These are phyloP conservation scores for Ogataea paradorogensis DNA, from an alignment of 805 yeast genomes.

Conservation along the genomic window DNA sequence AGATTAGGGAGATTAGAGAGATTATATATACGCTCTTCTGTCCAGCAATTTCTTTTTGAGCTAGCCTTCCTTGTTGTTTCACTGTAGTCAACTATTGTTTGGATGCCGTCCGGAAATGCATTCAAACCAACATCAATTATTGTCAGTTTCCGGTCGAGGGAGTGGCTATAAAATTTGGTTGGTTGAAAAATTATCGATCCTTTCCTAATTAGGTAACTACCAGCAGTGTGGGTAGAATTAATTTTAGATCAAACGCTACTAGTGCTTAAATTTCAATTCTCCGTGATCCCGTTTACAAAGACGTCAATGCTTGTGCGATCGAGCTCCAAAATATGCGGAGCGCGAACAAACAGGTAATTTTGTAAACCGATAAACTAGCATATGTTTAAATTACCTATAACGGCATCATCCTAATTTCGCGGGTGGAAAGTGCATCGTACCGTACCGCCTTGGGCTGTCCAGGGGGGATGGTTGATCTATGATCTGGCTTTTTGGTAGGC, in stretches of 20 bases:
- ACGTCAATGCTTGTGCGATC: background rate
- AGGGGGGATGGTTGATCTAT: too few relatives aligned
- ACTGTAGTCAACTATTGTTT: constrained; percentile 6
- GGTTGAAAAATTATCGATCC: background rate
- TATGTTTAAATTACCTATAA: constrained; percentile 7
- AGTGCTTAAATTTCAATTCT: background rate
- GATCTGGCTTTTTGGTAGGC: too few relatives aligned
- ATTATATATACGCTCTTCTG: constrained; percentile 1
- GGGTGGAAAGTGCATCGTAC: constrained; percentile 9
- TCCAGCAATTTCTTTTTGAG: constrained; percentile 7
- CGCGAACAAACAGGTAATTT: background rate
- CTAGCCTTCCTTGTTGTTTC: background rate
- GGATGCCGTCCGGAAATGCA: constrained; percentile 6
- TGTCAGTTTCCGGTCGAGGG: background rate
- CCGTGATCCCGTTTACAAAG: background rate
- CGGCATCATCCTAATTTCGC: constrained; percentile 10
- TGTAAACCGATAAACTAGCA: background rate
- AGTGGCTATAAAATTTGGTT: constrained; percentile 2
- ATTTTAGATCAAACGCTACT: constrained; percentile 1
- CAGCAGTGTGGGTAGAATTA: constrained; percentile 2
- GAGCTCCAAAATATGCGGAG: background rate
- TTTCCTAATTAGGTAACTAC: constrained; percentile 7
- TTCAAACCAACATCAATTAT: background rate
- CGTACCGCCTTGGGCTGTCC: background rate
- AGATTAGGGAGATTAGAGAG: constrained; percentile 1